Percentiles rank a stretch among this genome's conserved stretches.
phyloP scores from a whole-genome alignment of 2,329 filamentous ascomycete genomes.

The Aulographum hederae region DNA sequence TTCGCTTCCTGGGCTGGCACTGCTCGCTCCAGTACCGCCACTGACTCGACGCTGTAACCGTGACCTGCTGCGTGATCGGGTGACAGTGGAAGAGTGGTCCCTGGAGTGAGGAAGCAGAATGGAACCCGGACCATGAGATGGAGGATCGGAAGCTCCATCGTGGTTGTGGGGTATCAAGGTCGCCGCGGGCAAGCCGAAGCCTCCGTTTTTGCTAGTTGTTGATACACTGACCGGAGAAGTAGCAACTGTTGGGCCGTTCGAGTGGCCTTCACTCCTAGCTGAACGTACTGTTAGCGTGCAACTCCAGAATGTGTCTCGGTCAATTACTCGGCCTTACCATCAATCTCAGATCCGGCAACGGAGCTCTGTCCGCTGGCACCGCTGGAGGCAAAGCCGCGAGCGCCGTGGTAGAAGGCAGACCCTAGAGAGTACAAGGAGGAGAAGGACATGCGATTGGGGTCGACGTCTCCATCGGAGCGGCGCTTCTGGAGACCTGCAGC shows the following conservation, averaged over 20 bases:
- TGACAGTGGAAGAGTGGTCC: conserved; percentile 1
- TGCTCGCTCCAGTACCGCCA: conserved; percentile 65
- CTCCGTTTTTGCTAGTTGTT: not conserved
- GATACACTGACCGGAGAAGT: not conserved
- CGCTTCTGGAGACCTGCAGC: not conserved
- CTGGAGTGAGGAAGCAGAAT: not conserved
- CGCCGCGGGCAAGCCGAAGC: not conserved
- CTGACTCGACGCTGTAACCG: conserved; percentile 49
- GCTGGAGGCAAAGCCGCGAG: conserved; percentile 30
- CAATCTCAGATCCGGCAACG: conserved; percentile 23
- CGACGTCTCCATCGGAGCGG: conserved; percentile 9
- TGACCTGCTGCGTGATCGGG: conserved; percentile 20
- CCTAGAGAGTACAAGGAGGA: conserved; percentile 56
- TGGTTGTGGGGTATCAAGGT: not conserved
- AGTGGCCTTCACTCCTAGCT: no score
- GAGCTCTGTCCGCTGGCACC: conserved; percentile 27
- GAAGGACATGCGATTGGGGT: conserved; percentile 50
- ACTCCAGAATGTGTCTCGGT: not conserved
- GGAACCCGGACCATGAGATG: not conserved
- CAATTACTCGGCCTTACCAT: conserved; percentile 17
- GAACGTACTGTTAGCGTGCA: no score
- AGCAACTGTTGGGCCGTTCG: not conserved
- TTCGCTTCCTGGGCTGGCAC: conserved; percentile 61
- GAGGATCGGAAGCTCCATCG: not conserved
- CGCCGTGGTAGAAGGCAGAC: conserved; percentile 35